Conservation (phyloP, 345 rosid species). For the Pugionium dolabratum region DNA sequence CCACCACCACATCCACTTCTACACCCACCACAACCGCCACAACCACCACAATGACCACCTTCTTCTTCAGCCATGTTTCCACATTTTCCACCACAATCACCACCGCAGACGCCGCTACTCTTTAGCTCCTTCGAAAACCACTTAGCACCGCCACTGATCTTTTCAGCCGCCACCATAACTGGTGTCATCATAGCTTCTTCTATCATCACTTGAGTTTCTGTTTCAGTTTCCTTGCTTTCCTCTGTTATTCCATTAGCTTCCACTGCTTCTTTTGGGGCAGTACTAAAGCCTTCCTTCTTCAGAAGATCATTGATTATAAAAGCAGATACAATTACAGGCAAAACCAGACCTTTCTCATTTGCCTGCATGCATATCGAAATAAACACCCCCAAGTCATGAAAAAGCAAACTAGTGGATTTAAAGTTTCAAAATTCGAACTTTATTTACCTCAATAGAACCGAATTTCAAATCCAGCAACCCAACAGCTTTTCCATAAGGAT, state of each 20-base stretch:
- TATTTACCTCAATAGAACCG: slow-evolving; percentile 66
- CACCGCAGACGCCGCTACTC: slow-evolving; percentile 31
- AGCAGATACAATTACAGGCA: slow-evolving; percentile 58
- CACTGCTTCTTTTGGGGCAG: slow-evolving; percentile 37
- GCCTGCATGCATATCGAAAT: slow-evolving; percentile 50
- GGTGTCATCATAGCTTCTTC: slow-evolving; percentile 31
- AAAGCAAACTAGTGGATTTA: slow-evolving; percentile 3
- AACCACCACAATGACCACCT: slow-evolving; percentile 34
- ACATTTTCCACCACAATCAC: slow-evolving; percentile 31
- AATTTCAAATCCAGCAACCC: slow-evolving; percentile 76
- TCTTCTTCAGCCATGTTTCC: slow-evolving; percentile 32
- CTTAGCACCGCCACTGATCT: slow-evolving; percentile 44
- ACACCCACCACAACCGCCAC: slow-evolving; percentile 38
- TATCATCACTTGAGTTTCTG: slow-evolving; percentile 36
- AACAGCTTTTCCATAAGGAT: slow-evolving; percentile 86
- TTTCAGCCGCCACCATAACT: neutral
- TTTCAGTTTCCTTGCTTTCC: slow-evolving; percentile 25
- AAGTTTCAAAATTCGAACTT: slow-evolving; percentile 7
- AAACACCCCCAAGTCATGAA: slow-evolving; percentile 7
- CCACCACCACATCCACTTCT: slow-evolving; percentile 31
- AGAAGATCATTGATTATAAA: slow-evolving; percentile 59
- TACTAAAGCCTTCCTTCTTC: slow-evolving; percentile 49
- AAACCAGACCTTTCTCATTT: slow-evolving; percentile 62
- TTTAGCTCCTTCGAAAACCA: slow-evolving; percentile 26
- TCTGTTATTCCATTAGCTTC: slow-evolving; percentile 28